Conservation (phyloP, 306 rosid species). For the Cyclanthera cordifolia region DNA sequence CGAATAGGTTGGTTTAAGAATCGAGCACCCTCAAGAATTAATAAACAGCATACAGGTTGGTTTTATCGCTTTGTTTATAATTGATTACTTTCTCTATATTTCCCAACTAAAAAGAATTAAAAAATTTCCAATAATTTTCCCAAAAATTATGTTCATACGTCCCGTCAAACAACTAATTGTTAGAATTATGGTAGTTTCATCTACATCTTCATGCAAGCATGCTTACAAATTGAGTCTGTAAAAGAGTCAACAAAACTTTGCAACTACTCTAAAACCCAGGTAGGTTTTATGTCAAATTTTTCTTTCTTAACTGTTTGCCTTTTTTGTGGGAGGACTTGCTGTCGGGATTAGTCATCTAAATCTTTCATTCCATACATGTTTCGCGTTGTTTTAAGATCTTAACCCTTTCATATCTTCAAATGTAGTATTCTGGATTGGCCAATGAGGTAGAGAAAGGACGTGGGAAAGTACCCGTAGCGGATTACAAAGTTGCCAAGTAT, state of each 20-base stretch:
- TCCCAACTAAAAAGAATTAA: neutral
- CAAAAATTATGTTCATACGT: neutral
- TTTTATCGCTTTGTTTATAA: neutral
- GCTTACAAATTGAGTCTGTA: neutral
- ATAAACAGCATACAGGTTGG: constrained; percentile 79
- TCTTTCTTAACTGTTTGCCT: neutral
- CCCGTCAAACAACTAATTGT: neutral
- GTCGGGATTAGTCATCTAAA: neutral
- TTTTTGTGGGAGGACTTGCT: neutral
- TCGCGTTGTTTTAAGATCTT: neutral
- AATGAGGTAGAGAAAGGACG: constrained; percentile 71
- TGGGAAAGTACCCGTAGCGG: constrained; percentile 93
- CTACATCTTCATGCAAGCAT: neutral
- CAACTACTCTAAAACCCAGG: neutral
- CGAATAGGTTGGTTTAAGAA: constrained; percentile 82
- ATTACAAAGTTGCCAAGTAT: constrained; percentile 73
- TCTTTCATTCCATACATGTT: neutral
- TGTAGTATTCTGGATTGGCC: constrained; percentile 77
- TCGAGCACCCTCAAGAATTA: constrained; percentile 93
- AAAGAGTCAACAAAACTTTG: neutral
- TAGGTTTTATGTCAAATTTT: neutral
- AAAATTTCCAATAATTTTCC: neutral
- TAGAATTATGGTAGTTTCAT: neutral
- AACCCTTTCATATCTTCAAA: neutral
- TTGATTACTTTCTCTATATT: neutral